Base-by-base conservation (phyloP, 1,284 basidiomycete species). In the Trichosporon ovoides region DNA sequence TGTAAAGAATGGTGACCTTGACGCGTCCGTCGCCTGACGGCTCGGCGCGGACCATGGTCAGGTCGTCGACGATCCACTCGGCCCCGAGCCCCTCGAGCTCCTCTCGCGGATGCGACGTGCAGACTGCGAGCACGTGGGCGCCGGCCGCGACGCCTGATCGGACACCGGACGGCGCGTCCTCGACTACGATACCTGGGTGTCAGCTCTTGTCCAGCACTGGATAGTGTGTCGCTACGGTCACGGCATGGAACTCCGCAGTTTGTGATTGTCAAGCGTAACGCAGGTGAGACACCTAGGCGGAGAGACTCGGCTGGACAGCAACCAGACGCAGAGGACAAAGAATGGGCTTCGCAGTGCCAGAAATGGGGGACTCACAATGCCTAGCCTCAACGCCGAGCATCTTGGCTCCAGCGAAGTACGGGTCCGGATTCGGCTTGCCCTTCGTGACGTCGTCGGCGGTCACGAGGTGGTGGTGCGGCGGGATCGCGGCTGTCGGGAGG, bases 361-460 rank as follows among this genome's bases (percentile, higher is more conserved):
- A 13, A 20, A 3, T 7, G 11, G 13, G 3, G 20, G 16, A 65
- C 73, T 62, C 31, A 71, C 73, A 75, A 48, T 77, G 66, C 19
- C 56, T 65, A 11, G 69, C 61, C 51, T 72, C 66, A 9, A 68
- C 54, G 34, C 66, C 69, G 3, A 78, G 61, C 34, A 58, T 59
- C 38, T 68, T 63, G 6, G 78, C 77, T 7, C 79, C 79, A 20
- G 66, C 67, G 13, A 79, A 61, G 73, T 91, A 93, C 28, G 90
- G 90, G 38, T 84, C 88, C 1, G 90, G 89, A 68, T 87, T 81
- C 22, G 89, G 89, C 76, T 91, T 92, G 40, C 89, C 89, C 57
- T 82, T 77, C 19, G 73, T 66, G 16, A 91, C 88, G 69, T 90
- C 85, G 71, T 87, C 83, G 7, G 87, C 85, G 1, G 88, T 89